Conservation (phyloP, 2,329 filamentous ascomycete genomes). For the Exophiala phaeomuriformis region DNA sequence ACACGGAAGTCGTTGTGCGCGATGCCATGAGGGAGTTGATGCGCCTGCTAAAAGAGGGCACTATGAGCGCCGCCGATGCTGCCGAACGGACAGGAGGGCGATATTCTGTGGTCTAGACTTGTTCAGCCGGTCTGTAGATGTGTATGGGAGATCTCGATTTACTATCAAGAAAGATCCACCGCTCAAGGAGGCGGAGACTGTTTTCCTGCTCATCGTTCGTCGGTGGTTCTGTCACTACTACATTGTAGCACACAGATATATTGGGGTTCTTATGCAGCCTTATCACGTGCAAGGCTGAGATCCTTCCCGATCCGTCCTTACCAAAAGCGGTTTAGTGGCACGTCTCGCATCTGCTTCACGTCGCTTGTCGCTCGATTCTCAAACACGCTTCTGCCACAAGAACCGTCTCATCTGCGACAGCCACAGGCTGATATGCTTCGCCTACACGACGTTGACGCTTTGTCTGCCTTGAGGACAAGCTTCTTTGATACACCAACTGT, state of each 20-base stretch:
- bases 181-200: too few relatives aligned
- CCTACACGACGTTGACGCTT: neutral
- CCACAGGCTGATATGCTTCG: neutral
- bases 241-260: too few relatives aligned
- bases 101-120: slow-evolving; percentile 68
- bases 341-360: slow-evolving; percentile 10
- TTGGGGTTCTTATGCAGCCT: neutral
- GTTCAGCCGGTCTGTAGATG: too few relatives aligned
- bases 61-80: slow-evolving; percentile 80
- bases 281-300: neutral
- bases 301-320: neutral
- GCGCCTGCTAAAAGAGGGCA: slow-evolving; percentile 80
- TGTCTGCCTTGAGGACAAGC: slow-evolving; percentile 1
- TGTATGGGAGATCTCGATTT: too few relatives aligned
- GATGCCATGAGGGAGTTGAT: slow-evolving; percentile 87
- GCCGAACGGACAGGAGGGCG: slow-evolving; percentile 71
- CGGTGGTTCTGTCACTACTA: too few relatives aligned
- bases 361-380: neutral
- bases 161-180: too few relatives aligned
- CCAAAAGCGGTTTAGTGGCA: neutral
- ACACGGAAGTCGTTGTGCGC: slow-evolving; percentile 86
- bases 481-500: slow-evolving; percentile 9
- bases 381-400: neutral
- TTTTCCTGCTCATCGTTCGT: too few relatives aligned
- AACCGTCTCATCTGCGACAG: neutral